Percentiles rank a stretch among this genome's conserved stretches.
Conservation (phyloP, 805 yeast species). For the Candida caryicola region DNA sequence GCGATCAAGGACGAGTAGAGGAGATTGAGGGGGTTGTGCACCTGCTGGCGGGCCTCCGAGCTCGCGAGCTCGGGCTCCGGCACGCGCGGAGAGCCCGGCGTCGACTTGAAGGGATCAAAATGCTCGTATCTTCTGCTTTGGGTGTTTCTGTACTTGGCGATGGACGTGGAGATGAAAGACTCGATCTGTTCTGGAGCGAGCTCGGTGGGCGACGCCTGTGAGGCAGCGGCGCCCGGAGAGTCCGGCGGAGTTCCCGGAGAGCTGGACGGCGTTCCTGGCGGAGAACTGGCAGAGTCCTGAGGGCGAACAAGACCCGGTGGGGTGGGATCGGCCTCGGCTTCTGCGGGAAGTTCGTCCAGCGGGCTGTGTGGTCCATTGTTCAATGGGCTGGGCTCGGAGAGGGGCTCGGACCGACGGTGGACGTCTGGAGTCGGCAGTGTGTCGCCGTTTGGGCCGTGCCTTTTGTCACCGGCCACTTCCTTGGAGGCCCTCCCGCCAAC, state of each 20-base stretch:
- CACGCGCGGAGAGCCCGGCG: not conserved
- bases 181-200: conserved; percentile 28
- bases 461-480: too few relatives aligned
- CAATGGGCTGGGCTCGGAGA: too few relatives aligned
- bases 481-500: too few relatives aligned
- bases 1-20: conserved; percentile 24
- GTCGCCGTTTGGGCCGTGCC: too few relatives aligned
- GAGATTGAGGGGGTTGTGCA: conserved; percentile 24
- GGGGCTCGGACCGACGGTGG: too few relatives aligned
- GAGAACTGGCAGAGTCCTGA: too few relatives aligned
- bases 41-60: not conserved
- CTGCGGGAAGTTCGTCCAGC: too few relatives aligned
- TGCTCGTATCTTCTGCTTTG: conserved; percentile 16
- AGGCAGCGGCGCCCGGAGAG: conserved; percentile 2
- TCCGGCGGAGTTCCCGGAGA: not conserved
- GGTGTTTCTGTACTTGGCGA: conserved; percentile 30
- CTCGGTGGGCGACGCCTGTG: not conserved
- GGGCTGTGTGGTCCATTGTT: too few relatives aligned
- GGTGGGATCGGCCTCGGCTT: too few relatives aligned
- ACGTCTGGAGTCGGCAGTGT: too few relatives aligned
- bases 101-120: conserved; percentile 9
- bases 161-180: conserved; percentile 29
- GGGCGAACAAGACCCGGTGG: too few relatives aligned
- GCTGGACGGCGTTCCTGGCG: too few relatives aligned
- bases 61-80: not conserved